Evolutionary conservation across 441 rosid species (phyloP).

Genomic region (Gossypium laxum): DNA sequence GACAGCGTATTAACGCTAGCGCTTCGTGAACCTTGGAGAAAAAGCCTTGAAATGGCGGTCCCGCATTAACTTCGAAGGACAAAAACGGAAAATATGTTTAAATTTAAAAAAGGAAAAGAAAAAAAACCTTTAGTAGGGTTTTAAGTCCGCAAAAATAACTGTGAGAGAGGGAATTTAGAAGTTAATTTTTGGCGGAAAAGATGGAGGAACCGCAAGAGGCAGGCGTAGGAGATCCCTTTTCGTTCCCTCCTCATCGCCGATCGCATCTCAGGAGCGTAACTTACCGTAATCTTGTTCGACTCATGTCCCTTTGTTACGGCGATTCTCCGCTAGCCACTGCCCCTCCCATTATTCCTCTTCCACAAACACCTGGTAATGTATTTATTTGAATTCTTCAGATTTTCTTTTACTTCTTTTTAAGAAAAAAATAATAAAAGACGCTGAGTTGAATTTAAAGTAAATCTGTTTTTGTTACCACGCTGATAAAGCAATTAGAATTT

Average conservation of each 20-base stretch:
- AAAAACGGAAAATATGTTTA: background rate
- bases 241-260: slow-evolving; percentile 25
- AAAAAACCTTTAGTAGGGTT: background rate
- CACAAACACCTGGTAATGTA: slow-evolving; percentile 32
- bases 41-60: background rate
- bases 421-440: background rate
- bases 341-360: slow-evolving; percentile 28
- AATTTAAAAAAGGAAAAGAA: background rate
- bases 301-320: slow-evolving; percentile 45
- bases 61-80: background rate
- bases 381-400: background rate
- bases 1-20: background rate
- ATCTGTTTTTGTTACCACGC: background rate
- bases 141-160: background rate
- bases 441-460: background rate
- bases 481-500: background rate
- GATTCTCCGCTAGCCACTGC: slow-evolving; percentile 34
- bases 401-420: background rate
- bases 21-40: background rate
- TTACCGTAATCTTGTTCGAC: slow-evolving; percentile 35
- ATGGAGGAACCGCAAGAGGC: slow-evolving; percentile 22
- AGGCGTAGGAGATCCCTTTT: background rate
- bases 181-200: slow-evolving; percentile 9
- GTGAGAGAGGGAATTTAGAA: background rate
- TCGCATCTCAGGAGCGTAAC: slow-evolving; percentile 39